Conservation (phyloP, 805 yeast species). For the Cephaloascus fragrans region DNA sequence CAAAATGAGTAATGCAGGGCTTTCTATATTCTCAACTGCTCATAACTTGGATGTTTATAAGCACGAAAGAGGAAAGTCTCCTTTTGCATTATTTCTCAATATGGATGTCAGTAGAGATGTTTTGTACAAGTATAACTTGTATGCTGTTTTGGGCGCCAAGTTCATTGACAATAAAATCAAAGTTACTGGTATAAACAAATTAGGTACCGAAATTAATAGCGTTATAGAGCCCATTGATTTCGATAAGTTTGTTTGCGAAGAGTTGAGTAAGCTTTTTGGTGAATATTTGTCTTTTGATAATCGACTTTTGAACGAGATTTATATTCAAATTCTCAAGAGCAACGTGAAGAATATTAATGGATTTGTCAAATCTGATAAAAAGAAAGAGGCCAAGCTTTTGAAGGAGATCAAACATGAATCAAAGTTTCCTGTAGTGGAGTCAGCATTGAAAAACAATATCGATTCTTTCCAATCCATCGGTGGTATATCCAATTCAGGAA, state of each 20-base stretch:
- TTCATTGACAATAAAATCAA: slow-evolving; percentile 20
- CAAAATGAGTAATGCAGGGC: slow-evolving; percentile 28
- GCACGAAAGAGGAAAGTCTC: slow-evolving; percentile 49
- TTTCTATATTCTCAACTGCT: slow-evolving; percentile 54
- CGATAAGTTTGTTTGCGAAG: slow-evolving; percentile 22
- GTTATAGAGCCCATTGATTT: slow-evolving; percentile 20
- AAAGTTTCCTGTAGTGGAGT: background rate
- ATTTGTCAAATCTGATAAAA: background rate
- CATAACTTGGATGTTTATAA: slow-evolving; percentile 47
- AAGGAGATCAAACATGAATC: background rate
- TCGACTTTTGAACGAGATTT: slow-evolving; percentile 10
- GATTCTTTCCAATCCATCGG: background rate
- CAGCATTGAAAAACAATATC: background rate
- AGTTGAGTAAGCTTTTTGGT: slow-evolving; percentile 23
- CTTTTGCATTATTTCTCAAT: slow-evolving; percentile 60
- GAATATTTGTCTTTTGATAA: slow-evolving; percentile 24
- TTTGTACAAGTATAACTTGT: slow-evolving; percentile 26
- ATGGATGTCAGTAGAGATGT: slow-evolving; percentile 26
- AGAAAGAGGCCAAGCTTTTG: background rate
- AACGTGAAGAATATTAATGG: too few relatives aligned
- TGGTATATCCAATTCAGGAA: background rate
- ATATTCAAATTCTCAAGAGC: slow-evolving; percentile 7
- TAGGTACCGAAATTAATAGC: slow-evolving; percentile 10
- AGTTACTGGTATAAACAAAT: slow-evolving; percentile 14
- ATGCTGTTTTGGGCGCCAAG: slow-evolving; percentile 38